Conservation (phyloP, 1,284 basidiomycete species). For the Rhodotorula sp. region DNA sequence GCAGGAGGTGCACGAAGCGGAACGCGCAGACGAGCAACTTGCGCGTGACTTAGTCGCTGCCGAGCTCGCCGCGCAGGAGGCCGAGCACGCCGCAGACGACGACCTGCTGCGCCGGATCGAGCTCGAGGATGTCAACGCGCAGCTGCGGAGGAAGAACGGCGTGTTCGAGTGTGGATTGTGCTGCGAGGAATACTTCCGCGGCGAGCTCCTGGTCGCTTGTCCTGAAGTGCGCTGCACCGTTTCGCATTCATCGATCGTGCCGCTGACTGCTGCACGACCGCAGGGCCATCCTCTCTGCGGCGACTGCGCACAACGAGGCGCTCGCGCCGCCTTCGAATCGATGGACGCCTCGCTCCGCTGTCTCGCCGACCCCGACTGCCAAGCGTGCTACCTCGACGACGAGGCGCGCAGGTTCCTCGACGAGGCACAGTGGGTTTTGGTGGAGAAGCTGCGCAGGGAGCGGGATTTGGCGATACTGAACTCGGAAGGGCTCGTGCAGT, state of each 20-base stretch:
- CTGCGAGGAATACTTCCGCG: slow-evolving; percentile 2
- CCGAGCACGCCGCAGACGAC: background rate
- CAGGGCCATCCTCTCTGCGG: slow-evolving; percentile 3
- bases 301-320: background rate
- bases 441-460: slow-evolving; percentile 8
- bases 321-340: background rate
- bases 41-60: too few relatives aligned
- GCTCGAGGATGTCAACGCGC: background rate
- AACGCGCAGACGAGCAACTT: too few relatives aligned
- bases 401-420: slow-evolving; percentile 4
- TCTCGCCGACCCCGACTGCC: slow-evolving; percentile 1
- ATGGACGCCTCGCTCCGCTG: slow-evolving; percentile 1
- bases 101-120: background rate
- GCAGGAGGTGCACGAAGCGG: too few relatives aligned
- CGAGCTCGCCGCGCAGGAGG: background rate
- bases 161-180: slow-evolving; percentile 10
- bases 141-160: background rate
- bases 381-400: background rate
- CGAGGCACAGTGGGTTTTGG: background rate
- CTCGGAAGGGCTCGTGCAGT: slow-evolving; percentile 1
- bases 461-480: background rate
- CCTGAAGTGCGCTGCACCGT: background rate
- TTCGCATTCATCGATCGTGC: too few relatives aligned
- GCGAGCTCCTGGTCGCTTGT: slow-evolving; percentile 5
- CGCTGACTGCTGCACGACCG: background rate